A percentile compares a stretch with the other conserved stretches of the same genome.
phyloP scores from a whole-genome alignment of 1,284 basidiomycete genomes.

The Marasmius fiardii region DNA sequence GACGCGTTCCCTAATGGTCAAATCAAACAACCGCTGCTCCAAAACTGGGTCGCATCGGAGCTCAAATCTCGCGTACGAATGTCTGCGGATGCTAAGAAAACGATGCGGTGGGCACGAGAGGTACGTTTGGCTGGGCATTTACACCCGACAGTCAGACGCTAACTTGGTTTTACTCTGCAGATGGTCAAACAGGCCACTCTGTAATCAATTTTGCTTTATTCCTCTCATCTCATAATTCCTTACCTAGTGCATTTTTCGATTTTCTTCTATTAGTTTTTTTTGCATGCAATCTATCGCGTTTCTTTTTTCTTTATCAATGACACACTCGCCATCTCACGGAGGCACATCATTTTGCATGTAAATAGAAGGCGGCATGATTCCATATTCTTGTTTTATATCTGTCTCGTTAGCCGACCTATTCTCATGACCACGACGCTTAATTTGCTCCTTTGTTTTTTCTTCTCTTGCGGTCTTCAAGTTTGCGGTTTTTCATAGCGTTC shows the following conservation, averaged over 20 bases:
- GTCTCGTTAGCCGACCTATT: constrained; percentile 6
- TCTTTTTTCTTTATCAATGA: constrained; percentile 22
- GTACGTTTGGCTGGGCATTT: constrained; percentile 33
- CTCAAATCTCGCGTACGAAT: constrained; percentile 71
- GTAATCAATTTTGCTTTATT: constrained; percentile 36
- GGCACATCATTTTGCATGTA: constrained; percentile 48
- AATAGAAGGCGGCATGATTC: constrained; percentile 13
- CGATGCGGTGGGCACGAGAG: constrained; percentile 81
- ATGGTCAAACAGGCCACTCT: constrained; percentile 70
- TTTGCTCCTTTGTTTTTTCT: background rate
- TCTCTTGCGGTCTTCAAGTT: constrained; percentile 1
- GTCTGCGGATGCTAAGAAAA: constrained; percentile 72
- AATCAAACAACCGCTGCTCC: constrained; percentile 76
- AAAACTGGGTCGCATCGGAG: constrained; percentile 80
- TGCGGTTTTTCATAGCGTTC: constrained; percentile 5
- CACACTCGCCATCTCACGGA: constrained; percentile 55
- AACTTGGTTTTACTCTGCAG: constrained; percentile 28
- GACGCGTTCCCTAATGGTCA: constrained; percentile 81
- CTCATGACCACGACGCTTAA: background rate
- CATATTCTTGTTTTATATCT: constrained; percentile 2
- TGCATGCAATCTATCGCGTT: constrained; percentile 45
- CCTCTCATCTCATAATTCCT: constrained; percentile 10
- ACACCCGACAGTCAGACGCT: background rate
- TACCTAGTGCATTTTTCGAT: constrained; percentile 18
- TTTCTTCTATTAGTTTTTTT: constrained; percentile 21